Evolutionary conservation across 768 basidiomycete species (phyloP).

Genomic region (Lactarius pseudohatsudake): DNA sequence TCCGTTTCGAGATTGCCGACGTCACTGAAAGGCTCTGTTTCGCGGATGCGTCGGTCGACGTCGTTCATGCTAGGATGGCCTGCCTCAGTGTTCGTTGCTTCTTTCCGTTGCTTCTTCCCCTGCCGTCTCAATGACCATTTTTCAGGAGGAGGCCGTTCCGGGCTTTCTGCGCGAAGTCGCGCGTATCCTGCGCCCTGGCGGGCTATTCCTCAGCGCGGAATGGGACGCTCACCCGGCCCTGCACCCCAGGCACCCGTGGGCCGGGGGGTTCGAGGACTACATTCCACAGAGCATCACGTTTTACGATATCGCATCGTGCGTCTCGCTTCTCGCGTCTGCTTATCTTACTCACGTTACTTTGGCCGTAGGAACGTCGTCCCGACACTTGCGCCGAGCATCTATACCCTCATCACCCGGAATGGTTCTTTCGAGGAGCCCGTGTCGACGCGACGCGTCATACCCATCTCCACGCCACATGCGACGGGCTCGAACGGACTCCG

Average conservation of each 20-base stretch:
- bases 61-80: conserved; percentile 63
- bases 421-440: conserved; percentile 16
- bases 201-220: conserved; percentile 67
- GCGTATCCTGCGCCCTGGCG: conserved; percentile 68
- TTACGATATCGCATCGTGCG: conserved; percentile 17
- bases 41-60: conserved; percentile 54
- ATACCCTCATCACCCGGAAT: conserved; percentile 10
- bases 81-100: conserved; percentile 57
- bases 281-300: conserved; percentile 23
- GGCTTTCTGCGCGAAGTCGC: conserved; percentile 54
- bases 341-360: background rate
- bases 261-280: background rate
- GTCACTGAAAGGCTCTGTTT: conserved; percentile 51
- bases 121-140: conserved; percentile 14
- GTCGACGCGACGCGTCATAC: conserved; percentile 24
- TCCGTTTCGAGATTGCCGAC: conserved; percentile 66
- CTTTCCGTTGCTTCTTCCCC: background rate
- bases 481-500: background rate
- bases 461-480: conserved; percentile 16
- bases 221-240: conserved; percentile 46
- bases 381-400: conserved; percentile 19
- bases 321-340: background rate
- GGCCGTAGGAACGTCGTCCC: conserved; percentile 12
- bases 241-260: conserved; percentile 23
- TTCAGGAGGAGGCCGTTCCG: conserved; percentile 56